Percentiles rank a stretch among this genome's conserved stretches.
These are phyloP conservation scores for Aspergillus tubingensis DNA, from an alignment of 2,329 filamentous ascomycete genomes.

Conservation along the genomic window DNA sequence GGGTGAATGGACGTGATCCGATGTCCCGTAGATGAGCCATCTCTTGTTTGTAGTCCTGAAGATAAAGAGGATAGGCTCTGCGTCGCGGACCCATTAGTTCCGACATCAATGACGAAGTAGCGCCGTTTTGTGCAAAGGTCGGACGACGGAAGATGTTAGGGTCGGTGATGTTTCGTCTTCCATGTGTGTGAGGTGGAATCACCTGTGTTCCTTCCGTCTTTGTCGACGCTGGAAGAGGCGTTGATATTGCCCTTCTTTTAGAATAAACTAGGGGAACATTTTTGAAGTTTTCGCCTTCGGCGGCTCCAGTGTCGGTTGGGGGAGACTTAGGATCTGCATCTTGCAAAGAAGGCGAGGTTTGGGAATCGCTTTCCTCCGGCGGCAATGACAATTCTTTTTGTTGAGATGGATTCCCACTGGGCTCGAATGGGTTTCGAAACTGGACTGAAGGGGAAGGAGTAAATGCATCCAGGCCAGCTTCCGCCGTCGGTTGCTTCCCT, in stretches of 20 bases:
- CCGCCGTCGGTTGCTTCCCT: slow-evolving; percentile 26
- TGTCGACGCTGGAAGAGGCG: slow-evolving; percentile 28
- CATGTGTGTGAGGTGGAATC: slow-evolving; percentile 25
- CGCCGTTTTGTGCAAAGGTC: slow-evolving; percentile 31
- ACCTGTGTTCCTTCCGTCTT: slow-evolving; percentile 31
- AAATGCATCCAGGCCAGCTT: slow-evolving; percentile 27
- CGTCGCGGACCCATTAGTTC: slow-evolving; percentile 17
- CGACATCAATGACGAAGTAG: slow-evolving; percentile 17
- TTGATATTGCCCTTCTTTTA: slow-evolving; percentile 35
- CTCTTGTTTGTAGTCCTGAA: slow-evolving; percentile 27
- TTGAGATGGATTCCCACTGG: slow-evolving; percentile 9
- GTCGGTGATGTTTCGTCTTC: slow-evolving; percentile 45
- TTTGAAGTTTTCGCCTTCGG: slow-evolving; percentile 36
- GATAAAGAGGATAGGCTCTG: slow-evolving; percentile 25
- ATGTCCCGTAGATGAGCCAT: slow-evolving; percentile 21
- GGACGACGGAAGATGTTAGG: slow-evolving; percentile 40
- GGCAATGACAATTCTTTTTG: slow-evolving; percentile 10
- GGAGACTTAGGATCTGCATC: slow-evolving; percentile 28
- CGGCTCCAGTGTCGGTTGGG: slow-evolving; percentile 22
- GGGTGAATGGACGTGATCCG: slow-evolving; percentile 27
- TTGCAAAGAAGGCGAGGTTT: slow-evolving; percentile 21
- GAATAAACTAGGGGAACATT: slow-evolving; percentile 30
- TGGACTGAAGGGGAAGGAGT: slow-evolving; percentile 25
- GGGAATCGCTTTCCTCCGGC: slow-evolving; percentile 16
- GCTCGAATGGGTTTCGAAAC: slow-evolving; percentile 38